phyloP scores from a whole-genome alignment of 352 stramenopile genomes.

The Globisporangium abappressorium region DNA sequence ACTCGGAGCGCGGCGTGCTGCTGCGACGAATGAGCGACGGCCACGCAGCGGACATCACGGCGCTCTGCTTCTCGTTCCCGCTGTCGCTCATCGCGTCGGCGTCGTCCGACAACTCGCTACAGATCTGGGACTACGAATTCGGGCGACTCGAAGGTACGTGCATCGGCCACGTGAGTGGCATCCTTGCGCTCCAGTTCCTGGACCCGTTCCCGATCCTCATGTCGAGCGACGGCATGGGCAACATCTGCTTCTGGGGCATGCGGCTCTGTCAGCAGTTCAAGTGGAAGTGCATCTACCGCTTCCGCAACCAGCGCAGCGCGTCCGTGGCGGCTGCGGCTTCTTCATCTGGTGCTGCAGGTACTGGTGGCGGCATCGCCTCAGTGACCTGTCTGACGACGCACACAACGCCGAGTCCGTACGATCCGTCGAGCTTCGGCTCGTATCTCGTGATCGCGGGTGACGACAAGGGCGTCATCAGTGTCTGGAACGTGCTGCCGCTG shows the following conservation, averaged over 20 bases:
- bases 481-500: constrained; percentile 73
- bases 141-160: constrained; percentile 71
- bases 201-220: constrained; percentile 72
- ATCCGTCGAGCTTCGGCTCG: constrained; percentile 25
- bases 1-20: constrained; percentile 73
- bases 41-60: constrained; percentile 76
- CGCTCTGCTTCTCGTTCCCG: constrained; percentile 67
- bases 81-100: constrained; percentile 79
- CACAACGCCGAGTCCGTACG: constrained; percentile 22
- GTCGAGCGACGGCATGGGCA: constrained; percentile 65
- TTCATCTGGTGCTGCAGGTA: not conserved
- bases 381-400: constrained; percentile 48
- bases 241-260: constrained; percentile 77
- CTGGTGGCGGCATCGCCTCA: constrained; percentile 29
- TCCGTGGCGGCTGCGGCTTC: constrained; percentile 7
- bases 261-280: constrained; percentile 56
- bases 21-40: constrained; percentile 70
- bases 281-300: constrained; percentile 73
- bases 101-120: constrained; percentile 62
- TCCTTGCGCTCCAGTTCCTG: constrained; percentile 66
- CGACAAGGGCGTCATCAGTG: constrained; percentile 68
- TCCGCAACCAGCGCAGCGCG: constrained; percentile 48
- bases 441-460: constrained; percentile 69
- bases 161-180: constrained; percentile 65
- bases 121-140: constrained; percentile 90